A percentile compares a stretch with the other conserved stretches of the same genome.
Evolutionary conservation across 345 rosid genomes (phyloP).

Genomic region (Anastatica hierochuntica): DNA sequence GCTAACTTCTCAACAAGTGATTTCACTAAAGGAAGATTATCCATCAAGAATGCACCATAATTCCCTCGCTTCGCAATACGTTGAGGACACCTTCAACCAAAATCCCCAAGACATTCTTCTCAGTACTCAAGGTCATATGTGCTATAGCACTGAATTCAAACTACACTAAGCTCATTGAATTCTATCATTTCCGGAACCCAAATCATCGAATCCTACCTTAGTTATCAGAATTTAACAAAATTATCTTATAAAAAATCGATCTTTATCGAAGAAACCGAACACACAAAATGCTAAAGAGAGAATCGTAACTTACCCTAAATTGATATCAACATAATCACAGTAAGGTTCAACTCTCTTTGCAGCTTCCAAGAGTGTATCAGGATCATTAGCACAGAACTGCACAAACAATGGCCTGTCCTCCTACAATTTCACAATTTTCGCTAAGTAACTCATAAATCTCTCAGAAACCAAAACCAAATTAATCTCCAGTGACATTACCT

Average conservation of each 20-base stretch:
- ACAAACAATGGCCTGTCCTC: constrained; percentile 94
- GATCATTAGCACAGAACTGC: constrained; percentile 96
- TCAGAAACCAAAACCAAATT: background rate
- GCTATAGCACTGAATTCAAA: too few species aligned
- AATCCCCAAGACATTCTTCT: too few species aligned
- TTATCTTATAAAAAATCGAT: background rate
- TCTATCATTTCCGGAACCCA: too few species aligned
- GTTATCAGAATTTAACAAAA: background rate
- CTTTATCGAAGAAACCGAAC: too few species aligned
- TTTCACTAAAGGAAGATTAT: constrained; percentile 78
- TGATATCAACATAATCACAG: constrained; percentile 91
- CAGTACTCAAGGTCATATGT: too few species aligned
- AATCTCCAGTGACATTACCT: constrained; percentile 27
- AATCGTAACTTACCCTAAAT: constrained; percentile 55
- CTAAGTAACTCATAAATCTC: background rate
- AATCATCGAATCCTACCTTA: background rate
- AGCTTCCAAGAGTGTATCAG: constrained; percentile 64
- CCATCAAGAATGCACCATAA: constrained; percentile 96
- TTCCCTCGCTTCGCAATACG: constrained; percentile 82
- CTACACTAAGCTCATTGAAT: too few species aligned
- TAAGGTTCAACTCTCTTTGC: constrained; percentile 65
- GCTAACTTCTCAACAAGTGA: constrained; percentile 71
- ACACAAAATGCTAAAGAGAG: too few species aligned
- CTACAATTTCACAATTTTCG: constrained; percentile 41
- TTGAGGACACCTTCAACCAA: constrained; percentile 71